A percentile compares a stretch with the other conserved stretches of the same genome.
phyloP scores from a whole-genome alignment of 257 asterid species.

The Petrea volubilis region DNA sequence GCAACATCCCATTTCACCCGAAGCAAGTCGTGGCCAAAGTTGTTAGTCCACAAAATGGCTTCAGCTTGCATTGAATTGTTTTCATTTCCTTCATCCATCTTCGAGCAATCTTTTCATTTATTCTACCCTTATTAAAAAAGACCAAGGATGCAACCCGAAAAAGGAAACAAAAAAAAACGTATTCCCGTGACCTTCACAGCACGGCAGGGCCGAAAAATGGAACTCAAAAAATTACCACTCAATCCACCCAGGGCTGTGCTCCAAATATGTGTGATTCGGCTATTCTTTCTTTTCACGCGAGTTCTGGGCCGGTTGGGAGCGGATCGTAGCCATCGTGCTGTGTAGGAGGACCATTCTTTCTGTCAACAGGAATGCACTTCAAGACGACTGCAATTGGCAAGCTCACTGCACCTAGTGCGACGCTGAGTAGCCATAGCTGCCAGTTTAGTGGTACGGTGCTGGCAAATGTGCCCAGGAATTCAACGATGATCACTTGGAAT shows the following conservation, averaged over 20 bases:
- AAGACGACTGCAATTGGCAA: conserved; percentile 69
- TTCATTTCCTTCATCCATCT: neutral
- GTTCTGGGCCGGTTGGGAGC: conserved; percentile 63
- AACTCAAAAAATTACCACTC: neutral
- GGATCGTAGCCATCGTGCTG: conserved; percentile 74
- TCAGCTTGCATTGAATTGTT: neutral
- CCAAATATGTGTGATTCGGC: neutral
- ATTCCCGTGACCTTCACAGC: neutral
- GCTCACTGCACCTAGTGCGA: conserved; percentile 61
- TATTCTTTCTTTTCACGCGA: conserved; percentile 19
- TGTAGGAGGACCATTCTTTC: conserved; percentile 20
- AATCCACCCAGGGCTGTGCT: neutral
- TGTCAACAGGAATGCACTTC: conserved; percentile 78
- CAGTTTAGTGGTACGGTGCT: conserved; percentile 83
- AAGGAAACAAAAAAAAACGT: neutral
- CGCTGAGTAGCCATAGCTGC: conserved; percentile 78
- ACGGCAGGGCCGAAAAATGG: neutral
- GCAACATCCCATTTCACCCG: too few species aligned
- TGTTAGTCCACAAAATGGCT: neutral
- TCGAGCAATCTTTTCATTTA: neutral
- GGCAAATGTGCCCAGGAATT: conserved; percentile 90
- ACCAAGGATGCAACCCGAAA: neutral
- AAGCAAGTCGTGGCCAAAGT: neutral
- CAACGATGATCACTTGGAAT: conserved; percentile 88
- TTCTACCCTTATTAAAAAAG: neutral